Evolutionary conservation across 768 basidiomycete genomes (phyloP), one percentile per base, ranked within the genome.

Genomic region (Sutorius australiensis): DNA sequence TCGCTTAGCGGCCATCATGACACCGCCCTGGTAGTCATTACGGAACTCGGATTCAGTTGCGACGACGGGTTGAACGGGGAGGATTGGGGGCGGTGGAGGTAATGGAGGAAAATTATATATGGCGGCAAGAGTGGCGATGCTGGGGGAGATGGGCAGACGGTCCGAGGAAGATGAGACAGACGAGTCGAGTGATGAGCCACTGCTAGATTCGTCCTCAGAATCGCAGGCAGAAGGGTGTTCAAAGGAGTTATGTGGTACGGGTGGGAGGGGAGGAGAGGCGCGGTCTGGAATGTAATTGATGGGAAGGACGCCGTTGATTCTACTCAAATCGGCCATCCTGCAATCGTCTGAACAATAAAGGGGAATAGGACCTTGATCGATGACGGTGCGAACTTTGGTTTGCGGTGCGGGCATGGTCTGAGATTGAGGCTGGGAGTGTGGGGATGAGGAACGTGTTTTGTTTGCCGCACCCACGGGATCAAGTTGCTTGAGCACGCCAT

Each of bases 321-420:
- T 67, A 61, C 74, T 73, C 59, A 83, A 65, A 67, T 92, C 89
- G 37, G 72, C 71, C 38, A 83, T 67, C 54, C 80, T 76, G 65
- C 89, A 92, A 62, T 85, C 80, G 56, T 89, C 86, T 1, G 89
- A 91, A 71, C 89, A 92, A 72, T 92, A 92, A 53, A 92, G 78
- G 17, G 89, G 89, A 1, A 80, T 82, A n/a, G 87, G 89, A 1
- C 77, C 76, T 67, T 87, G 87, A 72, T 89, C 87, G 72, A 91
- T 90, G 71, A 89, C 75, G 11, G 82, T 82, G 42, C 82, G 82
- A 39, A 79, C 75, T 64, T 81, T 80, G 40, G 74, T 54, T 2
- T 73, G 73, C n/a, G 66, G 39, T 17, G 73, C 48, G 11, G 69
- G 63, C 32, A 62, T 65, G 17, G 63, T 11, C 39, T 64, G 55